Evolutionary conservation across 2,329 filamentous ascomycete species (phyloP).

Genomic region (Apiospora pterosperma): DNA sequence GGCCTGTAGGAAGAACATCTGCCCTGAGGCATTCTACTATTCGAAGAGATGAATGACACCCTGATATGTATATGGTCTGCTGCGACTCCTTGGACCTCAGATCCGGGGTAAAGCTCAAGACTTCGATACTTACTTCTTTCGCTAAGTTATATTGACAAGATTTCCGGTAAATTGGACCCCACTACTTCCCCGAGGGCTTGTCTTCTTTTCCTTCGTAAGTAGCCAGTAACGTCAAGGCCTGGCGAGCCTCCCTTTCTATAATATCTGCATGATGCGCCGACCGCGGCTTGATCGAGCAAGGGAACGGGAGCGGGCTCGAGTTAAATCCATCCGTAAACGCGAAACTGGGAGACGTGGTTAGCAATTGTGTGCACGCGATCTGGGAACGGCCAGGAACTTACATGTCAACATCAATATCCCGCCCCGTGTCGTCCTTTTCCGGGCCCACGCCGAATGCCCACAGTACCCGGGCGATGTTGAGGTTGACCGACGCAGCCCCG

Average conservation of each 20-base stretch:
- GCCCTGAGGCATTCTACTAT: no score
- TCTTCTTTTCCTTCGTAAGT: no score
- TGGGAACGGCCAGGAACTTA: slow-evolving; percentile 19
- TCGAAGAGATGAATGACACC: no score
- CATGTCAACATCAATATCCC: slow-evolving; percentile 35
- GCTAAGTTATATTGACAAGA: no score
- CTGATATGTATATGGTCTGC: no score
- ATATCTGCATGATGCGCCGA: slow-evolving; percentile 28
- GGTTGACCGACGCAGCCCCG: slow-evolving; percentile 43
- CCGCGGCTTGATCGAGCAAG: slow-evolving; percentile 33
- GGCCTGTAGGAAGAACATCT: no score
- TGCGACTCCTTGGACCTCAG: no score
- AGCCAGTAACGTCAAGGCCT: no score
- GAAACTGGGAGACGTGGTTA: slow-evolving; percentile 24
- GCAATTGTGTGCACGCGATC: neutral
- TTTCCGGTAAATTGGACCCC: no score
- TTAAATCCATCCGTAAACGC: slow-evolving; percentile 41
- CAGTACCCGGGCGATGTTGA: slow-evolving; percentile 44
- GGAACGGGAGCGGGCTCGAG: slow-evolving; percentile 37
- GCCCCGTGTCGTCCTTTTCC: slow-evolving; percentile 23
- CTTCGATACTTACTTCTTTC: no score
- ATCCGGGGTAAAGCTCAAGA: no score
- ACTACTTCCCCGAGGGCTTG: no score
- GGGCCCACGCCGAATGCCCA: slow-evolving; percentile 48
- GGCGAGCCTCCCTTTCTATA: slow-evolving; percentile 31